These are phyloP conservation scores for Royoungia palumana DNA, from an alignment of 768 basidiomycete species.

Conservation along the genomic window DNA sequence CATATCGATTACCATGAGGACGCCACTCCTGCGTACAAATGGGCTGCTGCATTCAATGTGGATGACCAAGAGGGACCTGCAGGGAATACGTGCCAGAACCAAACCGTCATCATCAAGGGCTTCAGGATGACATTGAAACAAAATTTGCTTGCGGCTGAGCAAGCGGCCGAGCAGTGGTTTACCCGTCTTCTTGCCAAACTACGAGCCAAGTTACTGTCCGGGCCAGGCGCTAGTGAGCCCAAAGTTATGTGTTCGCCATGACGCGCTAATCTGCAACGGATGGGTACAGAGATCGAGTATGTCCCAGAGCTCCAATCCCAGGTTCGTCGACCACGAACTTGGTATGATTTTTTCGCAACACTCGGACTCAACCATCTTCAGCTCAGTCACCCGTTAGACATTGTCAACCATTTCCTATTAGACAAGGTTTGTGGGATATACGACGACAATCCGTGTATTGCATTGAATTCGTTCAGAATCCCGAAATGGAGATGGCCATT, in stretches of 20 bases:
- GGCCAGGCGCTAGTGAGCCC: no score
- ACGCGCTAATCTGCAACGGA: no score
- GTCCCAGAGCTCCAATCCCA: not conserved
- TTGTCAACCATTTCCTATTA: constrained; percentile 4
- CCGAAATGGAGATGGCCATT: constrained; percentile 1
- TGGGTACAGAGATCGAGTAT: not conserved
- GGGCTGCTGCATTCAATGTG: not conserved
- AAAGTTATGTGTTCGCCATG: no score
- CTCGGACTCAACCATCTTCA: not conserved
- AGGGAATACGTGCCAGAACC: constrained; percentile 1
- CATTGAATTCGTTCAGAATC: not conserved
- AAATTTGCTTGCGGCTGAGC: no score
- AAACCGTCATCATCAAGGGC: constrained; percentile 15
- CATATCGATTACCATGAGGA: no score
- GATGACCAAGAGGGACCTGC: no score
- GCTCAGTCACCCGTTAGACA: constrained; percentile 8
- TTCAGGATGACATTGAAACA: constrained; percentile 10
- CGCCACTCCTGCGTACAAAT: no score
- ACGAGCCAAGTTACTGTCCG: no score
- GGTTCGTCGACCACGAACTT: not conserved
- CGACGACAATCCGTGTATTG: not conserved
- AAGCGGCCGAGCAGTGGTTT: no score
- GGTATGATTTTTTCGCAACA: not conserved
- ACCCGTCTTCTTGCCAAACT: no score
- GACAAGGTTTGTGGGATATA: not conserved